Percentiles rank a stretch among this genome's conserved stretches.
Conservation (phyloP, 139 green algal genomes). For the Chlorella ohadii region DNA sequence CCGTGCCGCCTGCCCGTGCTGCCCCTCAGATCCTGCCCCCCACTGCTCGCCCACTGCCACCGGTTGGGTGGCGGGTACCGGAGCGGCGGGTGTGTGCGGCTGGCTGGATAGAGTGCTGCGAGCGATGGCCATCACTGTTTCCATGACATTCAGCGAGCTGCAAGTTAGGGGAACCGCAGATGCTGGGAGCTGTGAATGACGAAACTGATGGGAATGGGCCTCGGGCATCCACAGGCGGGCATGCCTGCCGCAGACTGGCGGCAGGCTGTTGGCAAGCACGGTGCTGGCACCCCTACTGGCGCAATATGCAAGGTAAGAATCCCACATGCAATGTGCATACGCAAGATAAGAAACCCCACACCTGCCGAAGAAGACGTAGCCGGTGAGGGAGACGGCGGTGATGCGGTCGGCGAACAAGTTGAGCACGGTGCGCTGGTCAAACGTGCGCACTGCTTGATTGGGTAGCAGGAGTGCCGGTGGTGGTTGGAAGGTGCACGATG, state of each 20-base stretch:
- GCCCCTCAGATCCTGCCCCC: not conserved
- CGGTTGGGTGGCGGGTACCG: not conserved
- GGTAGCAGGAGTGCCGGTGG: not conserved
- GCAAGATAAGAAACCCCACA: not conserved
- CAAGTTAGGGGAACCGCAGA: no score
- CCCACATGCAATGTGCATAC: not conserved
- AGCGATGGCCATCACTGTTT: conserved; percentile 48
- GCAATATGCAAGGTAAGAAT: not conserved
- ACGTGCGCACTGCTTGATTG: conserved; percentile 40
- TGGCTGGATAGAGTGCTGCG: conserved; percentile 20
- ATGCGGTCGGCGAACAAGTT: conserved; percentile 54
- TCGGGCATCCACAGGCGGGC: not conserved
- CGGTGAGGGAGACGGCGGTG: conserved; percentile 60
- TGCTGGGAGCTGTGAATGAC: no score
- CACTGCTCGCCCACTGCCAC: not conserved
- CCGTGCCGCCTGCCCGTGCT: not conserved
- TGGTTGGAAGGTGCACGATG: not conserved
- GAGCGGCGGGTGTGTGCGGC: not conserved
- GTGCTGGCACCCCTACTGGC: not conserved
- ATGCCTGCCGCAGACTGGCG: not conserved
- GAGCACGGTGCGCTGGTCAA: conserved; percentile 54
- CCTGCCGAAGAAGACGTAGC: conserved; percentile 88
- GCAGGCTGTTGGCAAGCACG: not conserved
- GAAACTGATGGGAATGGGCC: not conserved
- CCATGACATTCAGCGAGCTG: conserved; percentile 60